These are phyloP conservation scores for Epichloe aotearoae DNA, from an alignment of 2,329 filamentous ascomycete species.

Conservation along the genomic window DNA sequence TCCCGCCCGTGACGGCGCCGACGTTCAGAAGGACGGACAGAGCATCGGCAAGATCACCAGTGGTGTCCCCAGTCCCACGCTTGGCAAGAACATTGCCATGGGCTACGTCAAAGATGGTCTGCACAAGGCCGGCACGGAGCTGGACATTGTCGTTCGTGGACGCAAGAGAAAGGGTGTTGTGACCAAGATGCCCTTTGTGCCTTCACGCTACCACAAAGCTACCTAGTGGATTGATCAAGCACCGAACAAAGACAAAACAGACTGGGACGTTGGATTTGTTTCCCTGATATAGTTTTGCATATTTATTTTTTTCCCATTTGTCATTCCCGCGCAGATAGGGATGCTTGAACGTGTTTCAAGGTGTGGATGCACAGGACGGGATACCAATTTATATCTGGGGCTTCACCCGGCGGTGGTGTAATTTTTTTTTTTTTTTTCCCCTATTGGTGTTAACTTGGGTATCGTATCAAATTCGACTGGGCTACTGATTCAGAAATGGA, in stretches of 20 bases:
- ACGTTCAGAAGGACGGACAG: constrained; percentile 55
- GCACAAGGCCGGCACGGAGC: constrained; percentile 74
- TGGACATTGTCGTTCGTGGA: constrained; percentile 65
- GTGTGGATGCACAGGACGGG: too few relatives aligned
- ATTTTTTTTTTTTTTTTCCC: too few relatives aligned
- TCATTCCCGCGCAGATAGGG: constrained; percentile 1
- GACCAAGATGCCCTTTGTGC: constrained; percentile 80
- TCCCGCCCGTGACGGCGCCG: constrained; percentile 77
- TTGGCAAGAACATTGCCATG: constrained; percentile 92
- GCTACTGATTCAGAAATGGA: too few relatives aligned
- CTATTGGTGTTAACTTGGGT: too few relatives aligned
- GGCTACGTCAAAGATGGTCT: constrained; percentile 71
- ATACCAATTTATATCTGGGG: too few relatives aligned
- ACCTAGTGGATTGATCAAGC: neutral
- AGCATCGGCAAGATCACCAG: constrained; percentile 74
- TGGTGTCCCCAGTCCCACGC: constrained; percentile 74
- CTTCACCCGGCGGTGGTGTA: neutral
- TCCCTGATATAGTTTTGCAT: too few relatives aligned
- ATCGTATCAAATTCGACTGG: too few relatives aligned
- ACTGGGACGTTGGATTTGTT: neutral
- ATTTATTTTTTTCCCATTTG: constrained; percentile 8
- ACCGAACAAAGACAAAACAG: neutral
- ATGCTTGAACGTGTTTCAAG: constrained; percentile 11
- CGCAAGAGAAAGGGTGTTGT: constrained; percentile 63
- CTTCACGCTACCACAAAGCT: constrained; percentile 53